These are phyloP conservation scores for Solanum gracilifrons DNA, from an alignment of 257 asterid species.

Conservation along the genomic window DNA sequence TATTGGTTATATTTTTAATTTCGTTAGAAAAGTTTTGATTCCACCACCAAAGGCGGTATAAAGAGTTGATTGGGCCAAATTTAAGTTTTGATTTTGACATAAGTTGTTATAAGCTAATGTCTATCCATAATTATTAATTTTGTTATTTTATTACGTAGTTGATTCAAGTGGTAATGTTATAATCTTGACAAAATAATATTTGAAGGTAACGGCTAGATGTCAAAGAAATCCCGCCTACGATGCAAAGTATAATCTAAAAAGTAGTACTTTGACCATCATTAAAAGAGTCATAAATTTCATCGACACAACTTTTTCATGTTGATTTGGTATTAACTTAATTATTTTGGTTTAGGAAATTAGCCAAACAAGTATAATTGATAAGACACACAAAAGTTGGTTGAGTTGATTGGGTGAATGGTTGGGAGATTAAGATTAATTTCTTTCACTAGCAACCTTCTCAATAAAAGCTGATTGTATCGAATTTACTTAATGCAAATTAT, in stretches of 20 bases:
- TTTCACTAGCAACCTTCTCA: fast-evolving
- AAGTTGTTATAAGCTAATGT: neutral
- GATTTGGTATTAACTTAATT: neutral
- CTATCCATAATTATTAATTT: neutral
- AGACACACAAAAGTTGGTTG: neutral
- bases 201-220: neutral
- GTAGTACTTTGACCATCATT: neutral
- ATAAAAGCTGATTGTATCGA: fast-evolving
- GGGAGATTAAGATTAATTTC: neutral
- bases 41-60: neutral
- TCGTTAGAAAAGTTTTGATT: neutral
- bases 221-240: neutral
- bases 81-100: neutral
- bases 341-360: neutral
- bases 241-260: neutral
- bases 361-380: neutral
- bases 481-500: neutral
- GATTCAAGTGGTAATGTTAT: neutral
- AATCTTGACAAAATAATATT: neutral
- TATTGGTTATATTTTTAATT: neutral
- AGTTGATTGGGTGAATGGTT: neutral
- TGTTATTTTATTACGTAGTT: neutral
- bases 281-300: neutral
- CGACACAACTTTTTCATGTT: neutral
- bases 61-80: neutral